Evolutionary conservation across 2,329 filamentous ascomycete genomes (phyloP), one percentile per base, ranked within the genome.

Genomic region (Cercospora beticola): DNA sequence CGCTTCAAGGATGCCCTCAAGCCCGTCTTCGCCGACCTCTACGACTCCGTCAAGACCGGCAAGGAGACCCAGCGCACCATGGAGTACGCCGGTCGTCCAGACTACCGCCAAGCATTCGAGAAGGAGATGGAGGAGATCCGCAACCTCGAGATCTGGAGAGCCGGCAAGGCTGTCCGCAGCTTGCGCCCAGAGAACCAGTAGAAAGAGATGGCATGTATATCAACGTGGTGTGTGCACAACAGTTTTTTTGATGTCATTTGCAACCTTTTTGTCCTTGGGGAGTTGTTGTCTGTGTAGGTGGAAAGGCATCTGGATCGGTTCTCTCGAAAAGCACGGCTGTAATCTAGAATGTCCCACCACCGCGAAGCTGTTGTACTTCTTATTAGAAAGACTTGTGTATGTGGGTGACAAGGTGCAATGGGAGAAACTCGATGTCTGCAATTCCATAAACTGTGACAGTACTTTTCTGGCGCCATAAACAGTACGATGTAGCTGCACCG

Each of bases 51-150:
- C 80, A 89, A 89, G 83, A 89, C 93, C 78, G 95, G 95, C 80
- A 89, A 88, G 80, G 95, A 99, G 91, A 99, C 95, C 79, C 86
- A 95, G 90, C 90, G 95, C 83, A 95, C 93, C 71, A 90, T 99
- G 79, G 93, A 97, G 79, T 99, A 96, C 89, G 98, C 98, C 88
- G 88, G 91, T 81, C 93, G 96, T 84, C 85, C 88, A 76, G 93
- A 99, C 85, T 99, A 99, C 90, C 91, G 95, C 78, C 87, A 97
- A 87, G 93, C 92, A 85, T 99, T 94, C 84, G 93, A 97, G 89
- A 89, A 92, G 80, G 95, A 99, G 91, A 92, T 99, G 90, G 87
- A 97, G 86, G 95, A 98, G 87, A 98, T 99, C 86, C 92, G 94
- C 79, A 88, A 93, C 80, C 86, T 99, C 79, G 95, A 99, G 89